Evolutionary conservation across 768 basidiomycete species (phyloP).

Genomic region (Boletellus emodensis): DNA sequence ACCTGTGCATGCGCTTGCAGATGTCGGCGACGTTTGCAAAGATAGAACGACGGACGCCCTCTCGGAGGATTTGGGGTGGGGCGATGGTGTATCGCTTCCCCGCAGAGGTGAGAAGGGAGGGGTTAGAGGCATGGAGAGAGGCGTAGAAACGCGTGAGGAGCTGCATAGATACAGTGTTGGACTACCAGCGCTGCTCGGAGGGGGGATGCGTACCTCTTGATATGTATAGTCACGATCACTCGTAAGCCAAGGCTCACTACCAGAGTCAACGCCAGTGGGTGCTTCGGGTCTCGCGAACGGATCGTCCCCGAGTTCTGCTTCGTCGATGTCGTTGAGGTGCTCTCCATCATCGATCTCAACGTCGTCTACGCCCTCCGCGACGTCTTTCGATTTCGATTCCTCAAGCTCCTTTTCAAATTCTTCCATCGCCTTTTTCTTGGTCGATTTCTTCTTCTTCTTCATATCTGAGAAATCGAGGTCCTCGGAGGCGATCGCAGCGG

Average conservation of each 20-base stretch:
- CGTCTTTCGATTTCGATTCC: constrained; percentile 62
- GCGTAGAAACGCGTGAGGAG: constrained; percentile 91
- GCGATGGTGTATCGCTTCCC: constrained; percentile 97
- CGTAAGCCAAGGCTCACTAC: constrained; percentile 84
- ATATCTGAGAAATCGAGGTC: constrained; percentile 94
- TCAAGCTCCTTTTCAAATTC: constrained; percentile 92
- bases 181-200: background rate
- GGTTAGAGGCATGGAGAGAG: constrained; percentile 90
- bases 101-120: constrained; percentile 76
- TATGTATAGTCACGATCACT: constrained; percentile 97
- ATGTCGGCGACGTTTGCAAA: constrained; percentile 97
- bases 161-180: constrained; percentile 35
- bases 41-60: constrained; percentile 96
- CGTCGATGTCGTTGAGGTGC: constrained; percentile 67
- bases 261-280: constrained; percentile 62
- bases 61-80: constrained; percentile 88
- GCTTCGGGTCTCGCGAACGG: constrained; percentile 64
- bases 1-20: constrained; percentile 96
- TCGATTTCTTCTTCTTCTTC: constrained; percentile 93
- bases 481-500: constrained; percentile 51
- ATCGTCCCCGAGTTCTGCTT: constrained; percentile 85
- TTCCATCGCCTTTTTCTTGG: constrained; percentile 89
- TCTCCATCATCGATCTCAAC: constrained; percentile 58
- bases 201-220: constrained; percentile 60
- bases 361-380: constrained; percentile 55